phyloP scores from a whole-genome alignment of 2,329 filamentous ascomycete genomes.

The Botrytis porri region DNA sequence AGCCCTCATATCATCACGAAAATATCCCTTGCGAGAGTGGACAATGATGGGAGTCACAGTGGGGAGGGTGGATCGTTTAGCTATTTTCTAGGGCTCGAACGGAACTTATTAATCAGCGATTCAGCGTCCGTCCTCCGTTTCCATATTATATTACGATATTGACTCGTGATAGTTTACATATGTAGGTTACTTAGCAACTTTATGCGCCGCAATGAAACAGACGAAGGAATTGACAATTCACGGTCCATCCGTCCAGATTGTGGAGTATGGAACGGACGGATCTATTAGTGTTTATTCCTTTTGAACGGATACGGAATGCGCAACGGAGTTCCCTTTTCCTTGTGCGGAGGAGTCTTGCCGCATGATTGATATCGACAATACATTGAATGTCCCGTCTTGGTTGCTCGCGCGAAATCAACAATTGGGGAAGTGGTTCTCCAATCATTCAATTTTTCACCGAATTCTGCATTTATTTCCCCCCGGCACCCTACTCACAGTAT shows the following conservation, averaged over 20 bases:
- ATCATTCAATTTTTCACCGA: background rate
- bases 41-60: slow-evolving; percentile 3
- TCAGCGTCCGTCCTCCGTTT: background rate
- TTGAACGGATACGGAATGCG: background rate
- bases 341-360: background rate
- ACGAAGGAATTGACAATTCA: background rate
- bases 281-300: background rate
- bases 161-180: background rate
- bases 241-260: background rate
- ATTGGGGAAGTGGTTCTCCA: background rate
- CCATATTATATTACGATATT: slow-evolving; percentile 1
- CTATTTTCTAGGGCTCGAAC: background rate
- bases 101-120: background rate
- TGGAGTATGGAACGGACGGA: background rate
- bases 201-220: slow-evolving; percentile 1
- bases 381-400: background rate
- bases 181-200: background rate
- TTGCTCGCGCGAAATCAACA: background rate
- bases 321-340: slow-evolving; percentile 2
- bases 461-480: background rate
- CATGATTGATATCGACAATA: background rate
- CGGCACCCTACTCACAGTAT: background rate
- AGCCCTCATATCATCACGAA: background rate
- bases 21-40: background rate
- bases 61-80: background rate